Evolutionary conservation across 106 monocot genomes (phyloP).

Genomic region (Dioscorea alata): DNA sequence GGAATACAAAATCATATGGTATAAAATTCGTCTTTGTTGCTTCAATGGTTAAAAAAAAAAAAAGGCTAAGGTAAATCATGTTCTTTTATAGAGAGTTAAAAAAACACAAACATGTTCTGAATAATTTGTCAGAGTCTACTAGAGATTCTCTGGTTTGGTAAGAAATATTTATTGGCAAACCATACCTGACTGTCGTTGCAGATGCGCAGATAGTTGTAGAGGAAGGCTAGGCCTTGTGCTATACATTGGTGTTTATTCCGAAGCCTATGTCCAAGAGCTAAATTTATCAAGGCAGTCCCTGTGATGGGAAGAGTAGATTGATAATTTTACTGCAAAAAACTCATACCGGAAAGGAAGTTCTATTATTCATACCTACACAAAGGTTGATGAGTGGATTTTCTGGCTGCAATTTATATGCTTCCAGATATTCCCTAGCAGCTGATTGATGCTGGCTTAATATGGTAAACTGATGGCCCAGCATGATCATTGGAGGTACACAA

Average conservation of each 20-base stretch:
- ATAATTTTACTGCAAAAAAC: not conserved
- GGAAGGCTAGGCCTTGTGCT: conserved; percentile 76
- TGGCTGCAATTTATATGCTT: conserved; percentile 83
- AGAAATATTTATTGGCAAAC: not conserved
- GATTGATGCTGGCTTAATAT: conserved; percentile 77
- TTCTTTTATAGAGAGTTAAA: not conserved
- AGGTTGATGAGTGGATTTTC: conserved; percentile 83
- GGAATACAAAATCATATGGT: no score
- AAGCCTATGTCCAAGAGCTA: conserved; percentile 86
- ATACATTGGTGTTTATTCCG: conserved; percentile 80
- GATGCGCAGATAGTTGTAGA: conserved; percentile 62
- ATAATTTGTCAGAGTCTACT: not conserved
- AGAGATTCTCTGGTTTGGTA: not conserved
- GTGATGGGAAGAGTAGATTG: conserved; percentile 15
- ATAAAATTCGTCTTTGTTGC: not conserved
- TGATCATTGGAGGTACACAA: conserved; percentile 67
- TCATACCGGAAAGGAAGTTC: not conserved
- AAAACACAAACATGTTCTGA: not conserved
- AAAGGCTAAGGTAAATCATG: not conserved
- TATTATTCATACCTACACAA: conserved; percentile 62
- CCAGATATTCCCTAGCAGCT: conserved; percentile 77
- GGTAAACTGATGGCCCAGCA: conserved; percentile 78
- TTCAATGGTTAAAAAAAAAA: no score
- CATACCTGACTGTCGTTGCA: conserved; percentile 83
- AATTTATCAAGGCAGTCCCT: conserved; percentile 87